These are phyloP conservation scores for Amaranthus hypochondriacus DNA, from an alignment of 148 eudicot species.

Conservation along the genomic window DNA sequence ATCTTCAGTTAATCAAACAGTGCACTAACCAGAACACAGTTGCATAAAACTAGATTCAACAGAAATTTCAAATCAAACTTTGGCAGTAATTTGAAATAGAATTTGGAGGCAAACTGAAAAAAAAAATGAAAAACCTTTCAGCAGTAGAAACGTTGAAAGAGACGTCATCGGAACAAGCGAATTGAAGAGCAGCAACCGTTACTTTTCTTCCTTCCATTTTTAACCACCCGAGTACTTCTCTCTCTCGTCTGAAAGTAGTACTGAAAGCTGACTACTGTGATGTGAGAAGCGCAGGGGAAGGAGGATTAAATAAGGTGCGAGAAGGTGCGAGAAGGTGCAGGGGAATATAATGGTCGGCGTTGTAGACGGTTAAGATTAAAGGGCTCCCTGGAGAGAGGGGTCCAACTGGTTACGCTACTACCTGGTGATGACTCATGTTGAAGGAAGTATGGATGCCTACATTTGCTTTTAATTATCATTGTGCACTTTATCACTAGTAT, in stretches of 20 bases:
- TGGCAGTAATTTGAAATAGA: neutral
- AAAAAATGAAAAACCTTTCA: conserved; percentile 50
- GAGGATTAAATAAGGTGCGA: neutral
- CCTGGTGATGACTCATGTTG: neutral
- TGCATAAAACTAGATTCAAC: no score
- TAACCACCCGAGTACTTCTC: neutral
- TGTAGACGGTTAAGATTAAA: neutral
- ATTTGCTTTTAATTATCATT: no score
- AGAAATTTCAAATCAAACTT: neutral
- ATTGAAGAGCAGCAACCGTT: conserved; percentile 70
- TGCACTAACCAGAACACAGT: no score
- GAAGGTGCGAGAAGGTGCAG: neutral
- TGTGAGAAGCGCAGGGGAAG: neutral
- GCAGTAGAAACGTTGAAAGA: conserved; percentile 63
- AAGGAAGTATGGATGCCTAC: neutral
- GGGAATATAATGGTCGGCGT: neutral
- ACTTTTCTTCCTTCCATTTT: conserved; percentile 49
- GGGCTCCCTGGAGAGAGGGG: neutral
- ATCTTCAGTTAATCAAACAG: no score
- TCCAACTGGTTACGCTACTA: no score
- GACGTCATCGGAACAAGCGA: conserved; percentile 82
- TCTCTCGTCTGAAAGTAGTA: neutral
- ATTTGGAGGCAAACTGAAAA: neutral
- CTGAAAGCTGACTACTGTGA: neutral
- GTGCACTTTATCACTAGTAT: no score